Base-by-base conservation (phyloP, 2,329 filamentous ascomycete genomes). In the Fusarium temperatum region DNA sequence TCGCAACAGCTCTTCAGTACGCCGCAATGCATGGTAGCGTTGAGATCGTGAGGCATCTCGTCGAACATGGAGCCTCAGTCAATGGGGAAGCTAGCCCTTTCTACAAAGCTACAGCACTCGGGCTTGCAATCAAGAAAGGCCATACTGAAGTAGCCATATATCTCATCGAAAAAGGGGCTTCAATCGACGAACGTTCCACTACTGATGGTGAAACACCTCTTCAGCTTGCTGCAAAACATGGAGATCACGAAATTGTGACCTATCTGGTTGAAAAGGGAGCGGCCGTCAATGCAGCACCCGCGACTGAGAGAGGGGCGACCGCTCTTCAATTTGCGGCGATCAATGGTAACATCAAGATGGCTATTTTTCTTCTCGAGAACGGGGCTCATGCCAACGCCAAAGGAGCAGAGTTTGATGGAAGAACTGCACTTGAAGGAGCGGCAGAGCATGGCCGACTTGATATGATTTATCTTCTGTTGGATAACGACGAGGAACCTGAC, bases 71-170 rank as follows among this genome's bases (percentile, higher is more conserved):
- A 35, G n/a, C 39, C 2, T 35, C n/a, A 0, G 13, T 35, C 7
- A 22, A 35, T 1, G 8, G 6, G 2, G 2, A 39, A 2, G 18
- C 10, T 18, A 13, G 14, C 0, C 2, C 0, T 14, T 22, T 0
- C 5, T 18, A 5, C 6, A 0, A 9, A 1, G 2, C 8, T 0
- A 54, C 24, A 54, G 51, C 51, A 1, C 35, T 54, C 2, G 13
- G 14, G 0, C 24, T 54, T 39, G 51, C 51, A 7, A 0, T 54
- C 22, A 0, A 0, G 0, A 4, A 7, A 0, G 1, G 3, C 2
- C 24, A 38, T 26, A 38, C 9, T 12, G 0, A 54, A 7, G 0
- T 2, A 26, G 51, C 35, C 24, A 2, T 10, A 0, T 57, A 2
- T 12, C n/a, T 57, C 7, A 9, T 57, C 6, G 4, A 26, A 3